Evolutionary conservation across 1,284 basidiomycete genomes (phyloP).

Genomic region (Grifola frondosa): DNA sequence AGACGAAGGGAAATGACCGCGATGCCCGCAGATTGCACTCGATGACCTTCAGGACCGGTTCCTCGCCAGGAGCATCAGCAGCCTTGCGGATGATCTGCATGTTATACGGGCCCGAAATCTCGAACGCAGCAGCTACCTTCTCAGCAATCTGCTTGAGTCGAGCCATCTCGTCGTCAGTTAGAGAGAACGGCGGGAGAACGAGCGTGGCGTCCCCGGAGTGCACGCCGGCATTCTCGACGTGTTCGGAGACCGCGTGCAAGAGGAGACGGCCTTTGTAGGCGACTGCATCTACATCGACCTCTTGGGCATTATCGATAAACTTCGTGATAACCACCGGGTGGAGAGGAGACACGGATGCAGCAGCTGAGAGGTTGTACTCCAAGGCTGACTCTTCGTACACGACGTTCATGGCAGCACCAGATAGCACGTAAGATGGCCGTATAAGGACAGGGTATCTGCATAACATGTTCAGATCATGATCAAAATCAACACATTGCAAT

Average conservation of each 20-base stretch:
- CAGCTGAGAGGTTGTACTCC: conserved; percentile 91
- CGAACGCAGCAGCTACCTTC: conserved; percentile 92
- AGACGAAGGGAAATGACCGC: conserved; percentile 98
- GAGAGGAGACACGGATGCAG: conserved; percentile 92
- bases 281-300: conserved; percentile 98
- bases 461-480: conserved; percentile 1
- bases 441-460: conserved; percentile 91
- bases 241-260: conserved; percentile 95
- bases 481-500: neutral
- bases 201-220: conserved; percentile 99
- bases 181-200: conserved; percentile 94
- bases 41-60: conserved; percentile 90
- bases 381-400: conserved; percentile 90
- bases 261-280: conserved; percentile 94
- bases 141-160: conserved; percentile 92
- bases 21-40: conserved; percentile 99
- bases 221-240: conserved; percentile 98
- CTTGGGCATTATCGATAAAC: conserved; percentile 97
- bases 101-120: conserved; percentile 98
- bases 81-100: conserved; percentile 98
- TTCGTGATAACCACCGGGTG: conserved; percentile 99
- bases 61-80: conserved; percentile 48
- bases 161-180: conserved; percentile 74
- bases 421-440: conserved; percentile 96
- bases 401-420: conserved; percentile 99